Percentiles rank a stretch among this genome's conserved stretches.
Conservation (phyloP, 2,329 filamentous ascomycete genomes). For the Tolypocladium sp. region DNA sequence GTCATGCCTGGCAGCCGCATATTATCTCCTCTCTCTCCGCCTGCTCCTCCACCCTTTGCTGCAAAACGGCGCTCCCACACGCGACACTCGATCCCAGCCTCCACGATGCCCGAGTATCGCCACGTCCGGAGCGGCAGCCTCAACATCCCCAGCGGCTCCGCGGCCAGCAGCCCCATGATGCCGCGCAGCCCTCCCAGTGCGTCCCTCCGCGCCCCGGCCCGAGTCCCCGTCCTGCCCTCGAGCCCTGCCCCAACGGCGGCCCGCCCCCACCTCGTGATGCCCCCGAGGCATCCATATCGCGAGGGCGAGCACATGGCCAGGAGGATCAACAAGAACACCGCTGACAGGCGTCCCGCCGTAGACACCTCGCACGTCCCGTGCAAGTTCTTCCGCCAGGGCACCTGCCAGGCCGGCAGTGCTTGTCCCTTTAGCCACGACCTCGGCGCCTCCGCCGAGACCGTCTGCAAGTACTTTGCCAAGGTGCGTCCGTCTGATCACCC, state of each 20-base stretch:
- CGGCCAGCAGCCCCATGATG: constrained; percentile 15
- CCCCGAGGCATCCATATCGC: background rate
- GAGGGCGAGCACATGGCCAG: background rate
- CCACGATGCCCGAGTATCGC: constrained; percentile 41
- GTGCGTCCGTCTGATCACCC: constrained; percentile 36
- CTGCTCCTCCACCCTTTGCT: background rate
- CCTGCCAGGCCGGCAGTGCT: constrained; percentile 90
- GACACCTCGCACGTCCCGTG: constrained; percentile 96
- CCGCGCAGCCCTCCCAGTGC: constrained; percentile 55
- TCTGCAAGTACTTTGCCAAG: constrained; percentile 99
- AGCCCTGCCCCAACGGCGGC: background rate
- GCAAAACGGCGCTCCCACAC: constrained; percentile 1
- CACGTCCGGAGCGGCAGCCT: constrained; percentile 50
- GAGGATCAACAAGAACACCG: background rate
- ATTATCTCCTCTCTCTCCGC: background rate
- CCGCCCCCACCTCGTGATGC: background rate
- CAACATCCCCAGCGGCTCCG: constrained; percentile 32
- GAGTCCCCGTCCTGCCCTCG: background rate
- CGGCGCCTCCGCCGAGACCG: constrained; percentile 72
- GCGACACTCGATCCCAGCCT: constrained; percentile 3
- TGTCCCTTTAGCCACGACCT: constrained; percentile 96
- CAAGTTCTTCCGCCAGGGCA: constrained; percentile 97
- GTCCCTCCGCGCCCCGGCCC: constrained; percentile 15
- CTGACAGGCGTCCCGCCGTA: constrained; percentile 24
- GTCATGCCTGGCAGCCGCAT: background rate